Base-by-base conservation (phyloP, 495 filamentous ascomycete genomes). In the Darksidea phi region DNA sequence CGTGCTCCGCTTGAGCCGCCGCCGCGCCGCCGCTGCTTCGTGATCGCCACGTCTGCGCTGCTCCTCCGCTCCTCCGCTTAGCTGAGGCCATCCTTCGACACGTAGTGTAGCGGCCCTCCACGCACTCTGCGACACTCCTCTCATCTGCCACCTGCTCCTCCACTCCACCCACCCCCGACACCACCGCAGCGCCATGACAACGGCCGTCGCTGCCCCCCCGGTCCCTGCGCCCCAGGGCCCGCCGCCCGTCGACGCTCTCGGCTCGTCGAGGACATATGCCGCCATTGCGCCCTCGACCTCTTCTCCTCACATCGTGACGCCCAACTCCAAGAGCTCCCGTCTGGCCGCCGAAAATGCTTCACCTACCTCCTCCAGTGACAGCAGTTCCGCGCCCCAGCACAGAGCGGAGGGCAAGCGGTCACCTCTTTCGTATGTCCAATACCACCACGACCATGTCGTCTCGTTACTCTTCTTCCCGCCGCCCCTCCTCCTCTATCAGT, bases 351-450 rank as follows among this genome's bases (percentile, higher is more conserved):
- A 69, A 38, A 59, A 69, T 67, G 61, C 62, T 52, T 63, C 66
- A 50, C 61, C 67, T 43, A 64, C 61, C 32, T 61, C 46, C 43
- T 61, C 67, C 58, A 67, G 57, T 50, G 53, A 70, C 52, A 50
- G 28, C 28, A 32, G 67, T 78, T 46, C 71, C 76, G 21, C 51
- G 41, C 57, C 54, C 46, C 56, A 53, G 56, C 56, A 51, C 1
- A 6, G 61, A 68, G 51, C 56, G 48, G 81, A 80, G 55, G 79
- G 78, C 56, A 83, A 81, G 71, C 74, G 73, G 38, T 81, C 78
- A 21, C 78, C 80, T 6, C 78, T 79, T 21, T 78, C 77, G 83
- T 85, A 80, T 78, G 82, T 80, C 57, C 38, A 24, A 57, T 54
- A 17, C 10, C 17, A 32, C 50, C 21, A 38, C 54, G 15, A 47